Evolutionary conservation across 2,329 filamentous ascomycete genomes (phyloP).

Genomic region (Xylaria sp.): DNA sequence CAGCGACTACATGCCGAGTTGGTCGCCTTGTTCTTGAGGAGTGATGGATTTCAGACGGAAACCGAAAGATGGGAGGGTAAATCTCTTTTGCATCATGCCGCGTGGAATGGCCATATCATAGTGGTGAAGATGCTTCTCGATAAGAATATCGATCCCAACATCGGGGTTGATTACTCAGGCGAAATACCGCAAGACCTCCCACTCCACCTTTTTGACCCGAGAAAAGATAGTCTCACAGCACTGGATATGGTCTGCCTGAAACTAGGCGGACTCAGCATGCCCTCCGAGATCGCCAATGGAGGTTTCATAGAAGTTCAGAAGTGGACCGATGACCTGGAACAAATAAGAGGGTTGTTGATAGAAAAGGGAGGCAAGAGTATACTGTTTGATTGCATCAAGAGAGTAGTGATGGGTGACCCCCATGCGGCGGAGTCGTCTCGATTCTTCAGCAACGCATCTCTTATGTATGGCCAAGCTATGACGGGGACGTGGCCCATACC

Average conservation of each 20-base stretch:
- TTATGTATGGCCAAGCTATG: slow-evolving; percentile 2
- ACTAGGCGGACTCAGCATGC: slow-evolving; percentile 8
- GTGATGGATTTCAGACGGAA: background rate
- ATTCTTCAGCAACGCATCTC: background rate
- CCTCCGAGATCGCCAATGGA: background rate
- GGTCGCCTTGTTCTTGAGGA: background rate
- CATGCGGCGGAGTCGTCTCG: background rate
- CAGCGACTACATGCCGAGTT: slow-evolving; percentile 13
- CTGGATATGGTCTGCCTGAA: slow-evolving; percentile 6
- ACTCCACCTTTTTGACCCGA: slow-evolving; percentile 5
- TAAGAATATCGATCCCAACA: slow-evolving; percentile 8
- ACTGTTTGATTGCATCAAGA: slow-evolving; percentile 5
- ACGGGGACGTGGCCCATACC: slow-evolving; percentile 16
- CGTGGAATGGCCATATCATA: slow-evolving; percentile 13
- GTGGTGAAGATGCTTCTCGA: slow-evolving; percentile 21
- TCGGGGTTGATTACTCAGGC: slow-evolving; percentile 8
- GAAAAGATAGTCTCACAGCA: background rate
- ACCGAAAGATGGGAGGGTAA: slow-evolving; percentile 14
- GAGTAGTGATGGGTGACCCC: background rate
- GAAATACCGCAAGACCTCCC: slow-evolving; percentile 7
- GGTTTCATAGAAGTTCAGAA: slow-evolving; percentile 21
- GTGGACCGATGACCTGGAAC: slow-evolving; percentile 22
- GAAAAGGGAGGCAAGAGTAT: slow-evolving; percentile 9
- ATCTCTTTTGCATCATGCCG: slow-evolving; percentile 10
- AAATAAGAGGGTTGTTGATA: slow-evolving; percentile 5